A percentile compares a stretch with the other conserved stretches of the same genome.
These are phyloP conservation scores for Triticum timopheevii DNA, from an alignment of 176 grass and related monocot genomes.

Conservation along the genomic window DNA sequence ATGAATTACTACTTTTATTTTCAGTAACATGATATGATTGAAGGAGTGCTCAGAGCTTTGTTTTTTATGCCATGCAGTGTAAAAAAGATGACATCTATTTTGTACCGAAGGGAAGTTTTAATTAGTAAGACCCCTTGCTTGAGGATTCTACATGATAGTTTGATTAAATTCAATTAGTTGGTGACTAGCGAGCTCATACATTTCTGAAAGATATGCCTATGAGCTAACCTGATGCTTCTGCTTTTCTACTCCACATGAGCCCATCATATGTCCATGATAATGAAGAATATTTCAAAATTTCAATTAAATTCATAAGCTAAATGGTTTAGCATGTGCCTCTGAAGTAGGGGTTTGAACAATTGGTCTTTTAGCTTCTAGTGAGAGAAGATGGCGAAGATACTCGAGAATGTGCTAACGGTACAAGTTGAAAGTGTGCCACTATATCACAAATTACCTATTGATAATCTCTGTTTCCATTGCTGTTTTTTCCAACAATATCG, in stretches of 20 bases:
- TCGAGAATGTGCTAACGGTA: neutral
- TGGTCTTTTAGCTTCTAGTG: neutral
- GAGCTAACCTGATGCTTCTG: neutral
- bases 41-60: no score
- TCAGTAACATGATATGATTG: no score
- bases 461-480: neutral
- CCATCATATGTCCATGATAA: neutral
- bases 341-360: neutral
- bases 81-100: neutral
- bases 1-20: no score
- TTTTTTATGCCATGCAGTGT: neutral
- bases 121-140: neutral
- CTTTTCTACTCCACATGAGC: neutral
- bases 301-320: neutral
- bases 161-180: neutral
- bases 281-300: neutral
- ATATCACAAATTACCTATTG: neutral
- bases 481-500: neutral
- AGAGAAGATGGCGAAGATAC: neutral
- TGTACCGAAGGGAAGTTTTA: neutral
- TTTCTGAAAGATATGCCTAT: neutral
- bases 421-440: neutral
- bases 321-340: neutral
- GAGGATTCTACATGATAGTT: neutral
- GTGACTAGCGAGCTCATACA: neutral